Conservation (phyloP, 2,329 filamentous ascomycete species). For the Neobulgaria alba region DNA sequence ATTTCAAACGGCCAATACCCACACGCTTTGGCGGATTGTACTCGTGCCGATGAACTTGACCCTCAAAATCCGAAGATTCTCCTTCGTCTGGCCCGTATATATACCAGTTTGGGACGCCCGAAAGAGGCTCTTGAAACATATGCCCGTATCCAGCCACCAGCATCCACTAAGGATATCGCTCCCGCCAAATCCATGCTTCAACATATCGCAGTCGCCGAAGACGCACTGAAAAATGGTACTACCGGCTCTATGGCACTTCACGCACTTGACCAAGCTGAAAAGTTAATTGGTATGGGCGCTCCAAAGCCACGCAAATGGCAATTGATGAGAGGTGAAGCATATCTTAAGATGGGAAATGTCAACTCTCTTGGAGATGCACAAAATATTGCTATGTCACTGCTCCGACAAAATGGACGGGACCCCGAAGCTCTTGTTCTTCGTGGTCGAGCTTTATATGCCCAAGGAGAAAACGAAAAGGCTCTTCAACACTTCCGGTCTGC, state of each 20-base stretch:
- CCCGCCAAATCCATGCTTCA: slow-evolving; percentile 78
- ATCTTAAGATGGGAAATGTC: slow-evolving; percentile 82
- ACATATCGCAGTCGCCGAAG: slow-evolving; percentile 71
- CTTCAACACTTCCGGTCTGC: slow-evolving; percentile 88
- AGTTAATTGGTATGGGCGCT: slow-evolving; percentile 65
- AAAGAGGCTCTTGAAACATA: slow-evolving; percentile 81
- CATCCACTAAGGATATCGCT: slow-evolving; percentile 76
- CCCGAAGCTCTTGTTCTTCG: slow-evolving; percentile 88
- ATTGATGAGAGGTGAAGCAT: slow-evolving; percentile 83
- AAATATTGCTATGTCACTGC: slow-evolving; percentile 79
- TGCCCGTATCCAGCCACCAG: slow-evolving; percentile 67
- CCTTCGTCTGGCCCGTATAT: slow-evolving; percentile 79
- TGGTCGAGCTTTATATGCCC: slow-evolving; percentile 77
- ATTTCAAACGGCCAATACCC: slow-evolving; percentile 78
- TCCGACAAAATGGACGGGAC: slow-evolving; percentile 82
- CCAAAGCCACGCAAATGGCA: slow-evolving; percentile 87
- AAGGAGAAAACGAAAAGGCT: slow-evolving; percentile 93
- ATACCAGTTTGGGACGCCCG: slow-evolving; percentile 78
- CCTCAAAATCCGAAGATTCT: slow-evolving; percentile 81
- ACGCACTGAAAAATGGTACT: slow-evolving; percentile 64
- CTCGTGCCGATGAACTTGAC: slow-evolving; percentile 72
- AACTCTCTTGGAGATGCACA: slow-evolving; percentile 88
- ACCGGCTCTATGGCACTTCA: slow-evolving; percentile 87
- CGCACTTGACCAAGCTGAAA: slow-evolving; percentile 84
- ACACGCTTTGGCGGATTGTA: slow-evolving; percentile 80